These are phyloP conservation scores for Agrocybe praecox DNA, from an alignment of 768 basidiomycete species.

Conservation along the genomic window DNA sequence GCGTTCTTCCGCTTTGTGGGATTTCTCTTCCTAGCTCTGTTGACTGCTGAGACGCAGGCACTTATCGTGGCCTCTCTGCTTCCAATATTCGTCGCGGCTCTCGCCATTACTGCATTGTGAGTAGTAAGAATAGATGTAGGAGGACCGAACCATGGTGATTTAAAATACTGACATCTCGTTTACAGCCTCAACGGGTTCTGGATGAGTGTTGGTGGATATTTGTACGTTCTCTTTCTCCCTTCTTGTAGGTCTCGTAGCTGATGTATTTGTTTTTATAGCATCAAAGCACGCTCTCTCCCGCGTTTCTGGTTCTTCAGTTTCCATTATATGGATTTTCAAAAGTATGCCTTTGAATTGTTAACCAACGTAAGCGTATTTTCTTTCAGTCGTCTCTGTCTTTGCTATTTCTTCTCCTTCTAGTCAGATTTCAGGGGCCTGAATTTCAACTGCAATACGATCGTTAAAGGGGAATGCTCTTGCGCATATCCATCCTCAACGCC, in stretches of 20 bases:
- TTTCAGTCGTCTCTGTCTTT: slow-evolving; percentile 2
- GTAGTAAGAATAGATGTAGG: slow-evolving; percentile 3
- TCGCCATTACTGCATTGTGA: slow-evolving; percentile 54
- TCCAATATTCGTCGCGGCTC: slow-evolving; percentile 61
- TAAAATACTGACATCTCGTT: not conserved
- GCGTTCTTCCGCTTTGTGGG: slow-evolving; percentile 58
- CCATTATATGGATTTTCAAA: slow-evolving; percentile 59
- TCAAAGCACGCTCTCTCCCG: slow-evolving; percentile 54
- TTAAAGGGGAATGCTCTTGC: slow-evolving; percentile 43
- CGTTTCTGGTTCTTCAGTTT: slow-evolving; percentile 61
- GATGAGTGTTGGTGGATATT: slow-evolving; percentile 58
- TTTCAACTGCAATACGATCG: slow-evolving; percentile 40
- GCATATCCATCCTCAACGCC: slow-evolving; percentile 52
- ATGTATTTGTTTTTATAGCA: too few species aligned
- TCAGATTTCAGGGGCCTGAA: slow-evolving; percentile 51
- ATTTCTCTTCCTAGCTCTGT: slow-evolving; percentile 55
- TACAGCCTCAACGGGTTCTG: slow-evolving; percentile 51
- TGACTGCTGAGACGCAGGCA: slow-evolving; percentile 55
- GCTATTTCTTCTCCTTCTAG: slow-evolving; percentile 26
- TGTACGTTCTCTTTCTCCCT: slow-evolving; percentile 26
- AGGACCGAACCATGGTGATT: too few species aligned
- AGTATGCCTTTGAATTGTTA: slow-evolving; percentile 42
- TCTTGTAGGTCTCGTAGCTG: too few species aligned
- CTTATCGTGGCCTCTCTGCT: slow-evolving; percentile 50
- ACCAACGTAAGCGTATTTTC: slow-evolving; percentile 29